Percentiles rank a stretch among this genome's conserved stretches.
Evolutionary conservation across 176 grass and related monocot genomes (phyloP).

Genomic region (Oryza glaberrima): DNA sequence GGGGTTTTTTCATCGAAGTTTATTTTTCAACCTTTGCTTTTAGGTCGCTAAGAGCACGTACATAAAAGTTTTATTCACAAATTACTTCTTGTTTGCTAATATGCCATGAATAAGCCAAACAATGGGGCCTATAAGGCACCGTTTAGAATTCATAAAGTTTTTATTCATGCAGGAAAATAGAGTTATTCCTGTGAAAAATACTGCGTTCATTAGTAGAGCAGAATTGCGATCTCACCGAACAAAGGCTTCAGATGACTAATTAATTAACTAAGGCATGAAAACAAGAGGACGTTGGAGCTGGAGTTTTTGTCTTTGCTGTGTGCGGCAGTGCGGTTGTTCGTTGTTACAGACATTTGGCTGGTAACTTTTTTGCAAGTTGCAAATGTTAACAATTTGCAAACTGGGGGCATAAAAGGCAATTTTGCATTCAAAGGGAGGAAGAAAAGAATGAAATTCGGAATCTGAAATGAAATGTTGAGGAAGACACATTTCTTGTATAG

Average conservation of each 20-base stretch:
- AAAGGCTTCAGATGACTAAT: not conserved
- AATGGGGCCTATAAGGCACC: not conserved
- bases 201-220: not conserved
- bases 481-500: not conserved
- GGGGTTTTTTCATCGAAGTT: no score
- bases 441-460: not conserved
- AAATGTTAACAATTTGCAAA: not conserved
- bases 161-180: not conserved
- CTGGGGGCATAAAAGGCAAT: not conserved
- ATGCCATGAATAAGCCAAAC: no score
- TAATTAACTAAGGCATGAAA: not conserved
- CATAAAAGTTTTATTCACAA: no score
- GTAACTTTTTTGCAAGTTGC: not conserved
- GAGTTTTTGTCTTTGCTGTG: not conserved
- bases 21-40: no score
- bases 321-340: not conserved
- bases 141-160: not conserved
- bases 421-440: not conserved
- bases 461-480: not conserved
- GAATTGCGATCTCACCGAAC: not conserved
- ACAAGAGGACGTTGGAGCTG: not conserved
- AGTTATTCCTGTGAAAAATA: not conserved
- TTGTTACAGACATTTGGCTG: not conserved
- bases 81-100: no score
- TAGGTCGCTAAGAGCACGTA: no score